Conservation (phyloP, 2,329 filamentous ascomycete genomes). For the Didymella keratinophila region DNA sequence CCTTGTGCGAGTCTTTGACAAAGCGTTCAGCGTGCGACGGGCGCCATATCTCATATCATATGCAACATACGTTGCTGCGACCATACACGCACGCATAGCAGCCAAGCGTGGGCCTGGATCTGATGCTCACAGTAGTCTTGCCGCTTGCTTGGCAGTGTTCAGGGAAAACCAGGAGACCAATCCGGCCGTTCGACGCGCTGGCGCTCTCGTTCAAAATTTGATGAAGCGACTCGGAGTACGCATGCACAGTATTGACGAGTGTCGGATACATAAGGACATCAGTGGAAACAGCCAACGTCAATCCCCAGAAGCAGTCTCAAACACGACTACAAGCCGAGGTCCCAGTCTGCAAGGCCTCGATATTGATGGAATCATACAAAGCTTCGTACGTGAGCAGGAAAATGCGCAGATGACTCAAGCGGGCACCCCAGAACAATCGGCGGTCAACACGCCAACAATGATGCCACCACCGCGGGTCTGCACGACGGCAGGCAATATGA, state of each 20-base stretch:
- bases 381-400: constrained; percentile 50
- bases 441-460: constrained; percentile 12
- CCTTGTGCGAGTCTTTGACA: constrained; percentile 56
- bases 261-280: constrained; percentile 26
- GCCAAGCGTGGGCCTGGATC: constrained; percentile 53
- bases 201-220: constrained; percentile 55
- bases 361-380: constrained; percentile 54
- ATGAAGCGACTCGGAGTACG: constrained; percentile 54
- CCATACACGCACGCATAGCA: constrained; percentile 61
- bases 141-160: constrained; percentile 58
- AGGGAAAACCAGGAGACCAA: constrained; percentile 61
- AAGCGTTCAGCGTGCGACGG: constrained; percentile 55
- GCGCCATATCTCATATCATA: constrained; percentile 65
- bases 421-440: constrained; percentile 11
- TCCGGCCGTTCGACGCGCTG: constrained; percentile 58
- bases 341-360: constrained; percentile 48
- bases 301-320: constrained; percentile 10
- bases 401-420: constrained; percentile 22
- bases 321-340: constrained; percentile 24
- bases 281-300: constrained; percentile 14
- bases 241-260: constrained; percentile 26
- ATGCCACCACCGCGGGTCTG: constrained; percentile 8
- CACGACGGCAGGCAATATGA: background rate
- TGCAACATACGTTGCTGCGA: constrained; percentile 63
- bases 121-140: constrained; percentile 47